Conservation (phyloP, 805 yeast genomes). For the Wickerhamiella qilinensis region DNA sequence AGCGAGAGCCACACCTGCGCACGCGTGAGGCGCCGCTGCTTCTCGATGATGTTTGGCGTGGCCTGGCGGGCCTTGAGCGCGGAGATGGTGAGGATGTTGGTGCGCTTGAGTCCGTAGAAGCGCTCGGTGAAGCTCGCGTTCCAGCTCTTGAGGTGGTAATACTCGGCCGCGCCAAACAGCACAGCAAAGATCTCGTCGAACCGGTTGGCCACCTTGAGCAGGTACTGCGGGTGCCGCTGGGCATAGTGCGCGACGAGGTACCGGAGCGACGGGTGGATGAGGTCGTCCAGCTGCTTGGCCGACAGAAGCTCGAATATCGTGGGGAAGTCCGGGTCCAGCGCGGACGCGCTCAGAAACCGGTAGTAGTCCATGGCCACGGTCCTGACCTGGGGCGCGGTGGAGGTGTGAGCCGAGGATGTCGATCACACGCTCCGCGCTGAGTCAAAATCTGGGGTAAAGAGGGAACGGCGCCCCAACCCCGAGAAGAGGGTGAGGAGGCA, state of each 20-base stretch:
- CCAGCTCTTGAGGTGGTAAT: constrained; percentile 52
- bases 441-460: background rate
- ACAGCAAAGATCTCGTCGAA: constrained; percentile 64
- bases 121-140: constrained; percentile 81
- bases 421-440: background rate
- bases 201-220: constrained; percentile 42
- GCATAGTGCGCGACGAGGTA: constrained; percentile 72
- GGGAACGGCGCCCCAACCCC: background rate
- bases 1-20: constrained; percentile 41
- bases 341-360: constrained; percentile 61
- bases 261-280: constrained; percentile 69
- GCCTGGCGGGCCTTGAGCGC: constrained; percentile 17
- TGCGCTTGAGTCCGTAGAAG: constrained; percentile 76
- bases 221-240: constrained; percentile 53
- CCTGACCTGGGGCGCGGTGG: background rate
- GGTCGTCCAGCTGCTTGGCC: constrained; percentile 56
- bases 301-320: constrained; percentile 81
- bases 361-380: constrained; percentile 69
- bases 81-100: constrained; percentile 18
- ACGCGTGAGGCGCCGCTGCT: constrained; percentile 34
- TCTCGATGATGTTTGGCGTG: constrained; percentile 29
- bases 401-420: background rate
- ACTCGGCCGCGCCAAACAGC: constrained; percentile 51
- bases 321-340: constrained; percentile 60
- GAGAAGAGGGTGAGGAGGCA: too few species aligned